Evolutionary conservation across 2,329 filamentous ascomycete genomes (phyloP).

Genomic region (Diaporthe humulicola): DNA sequence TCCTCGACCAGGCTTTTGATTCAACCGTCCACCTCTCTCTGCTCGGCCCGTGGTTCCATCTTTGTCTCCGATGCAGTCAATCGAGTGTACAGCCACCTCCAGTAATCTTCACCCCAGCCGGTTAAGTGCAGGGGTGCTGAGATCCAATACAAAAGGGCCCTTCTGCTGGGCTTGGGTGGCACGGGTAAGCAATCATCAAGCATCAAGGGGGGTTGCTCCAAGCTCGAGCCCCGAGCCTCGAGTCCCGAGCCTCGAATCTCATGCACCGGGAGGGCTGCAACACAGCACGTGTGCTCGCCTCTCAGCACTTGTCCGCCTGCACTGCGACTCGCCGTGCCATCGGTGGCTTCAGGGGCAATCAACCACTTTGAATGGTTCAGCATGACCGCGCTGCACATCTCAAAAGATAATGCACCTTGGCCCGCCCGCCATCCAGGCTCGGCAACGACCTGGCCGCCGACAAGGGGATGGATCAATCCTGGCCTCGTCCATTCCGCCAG

Average conservation of each 20-base stretch:
- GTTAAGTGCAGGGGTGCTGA: conserved; percentile 15
- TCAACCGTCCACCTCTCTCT: background rate
- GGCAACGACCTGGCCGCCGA: background rate
- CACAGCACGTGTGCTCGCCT: conserved; percentile 20
- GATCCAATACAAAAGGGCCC: conserved; percentile 4
- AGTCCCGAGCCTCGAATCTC: background rate
- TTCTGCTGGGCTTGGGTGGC: background rate
- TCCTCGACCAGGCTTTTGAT: background rate
- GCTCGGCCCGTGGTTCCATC: conserved; percentile 27
- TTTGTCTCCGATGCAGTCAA: conserved; percentile 16
- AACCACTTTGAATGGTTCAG: background rate
- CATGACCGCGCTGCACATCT: background rate
- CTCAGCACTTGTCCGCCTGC: conserved; percentile 30
- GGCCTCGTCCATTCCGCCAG: conserved; percentile 3
- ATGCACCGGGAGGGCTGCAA: conserved; percentile 1
- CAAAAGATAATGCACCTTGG: background rate
- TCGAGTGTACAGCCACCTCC: conserved; percentile 24
- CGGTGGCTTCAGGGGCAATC: background rate
- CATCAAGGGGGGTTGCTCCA: too few species aligned
- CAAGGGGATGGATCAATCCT: background rate
- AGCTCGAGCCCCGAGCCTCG: background rate
- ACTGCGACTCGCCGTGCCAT: conserved; percentile 14
- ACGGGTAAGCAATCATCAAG: background rate
- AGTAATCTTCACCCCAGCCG: conserved; percentile 13
- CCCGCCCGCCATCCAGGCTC: too few species aligned